Conservation (phyloP, 768 basidiomycete genomes). For the Auricularia sp. region DNA sequence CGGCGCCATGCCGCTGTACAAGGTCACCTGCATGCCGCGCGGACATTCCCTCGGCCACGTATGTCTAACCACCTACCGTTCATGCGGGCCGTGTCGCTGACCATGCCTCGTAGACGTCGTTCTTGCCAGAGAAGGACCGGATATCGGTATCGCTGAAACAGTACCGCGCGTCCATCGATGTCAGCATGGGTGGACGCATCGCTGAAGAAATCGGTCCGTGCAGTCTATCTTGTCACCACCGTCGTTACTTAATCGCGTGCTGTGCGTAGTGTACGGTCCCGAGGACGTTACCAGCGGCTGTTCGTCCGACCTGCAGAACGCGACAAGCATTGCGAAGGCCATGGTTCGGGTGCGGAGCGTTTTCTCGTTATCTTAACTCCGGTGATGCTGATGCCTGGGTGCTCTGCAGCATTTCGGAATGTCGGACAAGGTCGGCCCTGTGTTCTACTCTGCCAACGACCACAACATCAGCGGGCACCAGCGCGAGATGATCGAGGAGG, state of each 20-base stretch:
- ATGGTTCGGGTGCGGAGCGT: slow-evolving; percentile 74
- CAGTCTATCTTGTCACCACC: slow-evolving; percentile 2
- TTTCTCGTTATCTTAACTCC: not conserved
- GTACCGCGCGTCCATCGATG: slow-evolving; percentile 77
- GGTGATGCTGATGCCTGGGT: not conserved
- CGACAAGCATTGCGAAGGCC: slow-evolving; percentile 64
- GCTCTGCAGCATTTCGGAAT: slow-evolving; percentile 59
- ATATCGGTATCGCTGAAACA: slow-evolving; percentile 62
- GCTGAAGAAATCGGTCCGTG: slow-evolving; percentile 80
- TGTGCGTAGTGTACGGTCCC: slow-evolving; percentile 61
- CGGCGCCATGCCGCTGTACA: slow-evolving; percentile 93
- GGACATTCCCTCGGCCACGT: slow-evolving; percentile 88
- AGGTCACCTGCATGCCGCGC: slow-evolving; percentile 94
- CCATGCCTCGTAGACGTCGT: slow-evolving; percentile 40
- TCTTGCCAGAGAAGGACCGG: slow-evolving; percentile 69
- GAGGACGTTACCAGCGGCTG: slow-evolving; percentile 89
- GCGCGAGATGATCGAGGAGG: slow-evolving; percentile 78
- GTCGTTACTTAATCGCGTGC: slow-evolving; percentile 11
- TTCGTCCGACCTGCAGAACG: slow-evolving; percentile 73
- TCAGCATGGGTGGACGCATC: slow-evolving; percentile 87
- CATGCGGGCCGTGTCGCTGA: slow-evolving; percentile 1
- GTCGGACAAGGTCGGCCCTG: slow-evolving; percentile 69
- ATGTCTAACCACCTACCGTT: slow-evolving; percentile 21
- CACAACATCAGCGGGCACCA: slow-evolving; percentile 62
- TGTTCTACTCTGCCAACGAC: slow-evolving; percentile 67